Evolutionary conservation across 345 rosid species (phyloP).

Genomic region (Euphorbia lathyris): DNA sequence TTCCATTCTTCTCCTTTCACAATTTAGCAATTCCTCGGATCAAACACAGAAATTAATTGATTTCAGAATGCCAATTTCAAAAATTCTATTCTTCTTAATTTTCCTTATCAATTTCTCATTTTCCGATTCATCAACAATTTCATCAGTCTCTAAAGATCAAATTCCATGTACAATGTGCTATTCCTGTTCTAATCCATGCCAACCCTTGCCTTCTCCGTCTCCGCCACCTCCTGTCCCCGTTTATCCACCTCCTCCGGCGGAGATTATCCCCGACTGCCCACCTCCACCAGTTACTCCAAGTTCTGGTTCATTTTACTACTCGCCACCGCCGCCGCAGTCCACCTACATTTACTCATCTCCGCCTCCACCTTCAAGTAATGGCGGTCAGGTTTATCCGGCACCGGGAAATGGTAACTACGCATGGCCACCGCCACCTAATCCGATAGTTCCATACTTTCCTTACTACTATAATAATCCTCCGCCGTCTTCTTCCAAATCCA

Average conservation of each 20-base stretch:
- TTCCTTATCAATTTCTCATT: constrained; percentile 5
- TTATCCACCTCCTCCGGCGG: constrained; percentile 34
- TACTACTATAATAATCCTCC: constrained; percentile 24
- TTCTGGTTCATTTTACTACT: constrained; percentile 9
- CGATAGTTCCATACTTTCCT: constrained; percentile 27
- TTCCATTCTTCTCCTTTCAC: background rate
- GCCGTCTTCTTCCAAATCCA: constrained; percentile 7
- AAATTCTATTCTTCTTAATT: background rate
- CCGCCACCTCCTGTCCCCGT: constrained; percentile 20
- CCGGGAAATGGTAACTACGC: constrained; percentile 15
- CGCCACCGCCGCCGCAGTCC: constrained; percentile 10
- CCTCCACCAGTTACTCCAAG: constrained; percentile 22
- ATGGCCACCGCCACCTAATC: constrained; percentile 31
- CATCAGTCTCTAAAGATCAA: constrained; percentile 29
- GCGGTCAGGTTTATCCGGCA: constrained; percentile 22
- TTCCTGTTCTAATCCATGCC: constrained; percentile 37
- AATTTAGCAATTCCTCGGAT: background rate
- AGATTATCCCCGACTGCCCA: constrained; percentile 20
- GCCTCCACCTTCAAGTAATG: constrained; percentile 14
- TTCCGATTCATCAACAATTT: background rate
- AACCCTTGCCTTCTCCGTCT: constrained; percentile 19
- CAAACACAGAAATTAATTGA: too few species aligned
- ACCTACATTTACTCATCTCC: constrained; percentile 19
- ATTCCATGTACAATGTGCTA: constrained; percentile 34
- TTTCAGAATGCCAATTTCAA: constrained; percentile 7